Conservation (phyloP, 805 yeast genomes). For the Blastobotrys americana region DNA sequence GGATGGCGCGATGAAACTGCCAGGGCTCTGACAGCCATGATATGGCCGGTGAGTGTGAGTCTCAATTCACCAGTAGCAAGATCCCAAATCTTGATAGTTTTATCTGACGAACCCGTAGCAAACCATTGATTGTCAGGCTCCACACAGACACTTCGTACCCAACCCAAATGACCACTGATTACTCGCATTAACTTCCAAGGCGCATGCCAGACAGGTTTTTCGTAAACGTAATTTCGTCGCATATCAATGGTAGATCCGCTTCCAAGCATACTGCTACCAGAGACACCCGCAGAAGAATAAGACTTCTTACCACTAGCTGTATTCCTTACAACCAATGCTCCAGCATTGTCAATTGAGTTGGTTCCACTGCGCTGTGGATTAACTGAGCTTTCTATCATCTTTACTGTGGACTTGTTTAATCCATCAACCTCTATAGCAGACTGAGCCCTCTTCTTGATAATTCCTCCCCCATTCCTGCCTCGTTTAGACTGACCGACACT, state of each 20-base stretch:
- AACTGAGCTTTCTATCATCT: background rate
- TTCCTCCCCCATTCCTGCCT: background rate
- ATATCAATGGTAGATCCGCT: background rate
- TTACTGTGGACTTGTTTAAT: background rate
- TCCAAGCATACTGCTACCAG: background rate
- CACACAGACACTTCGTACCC: slow-evolving; percentile 75
- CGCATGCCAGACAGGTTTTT: slow-evolving; percentile 40
- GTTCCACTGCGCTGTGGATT: background rate
- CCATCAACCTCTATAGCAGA: background rate
- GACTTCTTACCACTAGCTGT: background rate
- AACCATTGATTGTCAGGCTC: slow-evolving; percentile 90
- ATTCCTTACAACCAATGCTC: background rate
- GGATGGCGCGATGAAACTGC: slow-evolving; percentile 72
- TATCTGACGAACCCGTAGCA: slow-evolving; percentile 84
- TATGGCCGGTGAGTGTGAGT: slow-evolving; percentile 81
- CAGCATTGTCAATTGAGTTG: background rate
- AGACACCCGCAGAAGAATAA: background rate
- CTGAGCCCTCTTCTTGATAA: background rate
- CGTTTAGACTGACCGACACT: background rate
- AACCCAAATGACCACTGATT: slow-evolving; percentile 84
- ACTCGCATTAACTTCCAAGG: slow-evolving; percentile 71
- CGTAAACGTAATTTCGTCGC: slow-evolving; percentile 9
- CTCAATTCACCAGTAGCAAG: slow-evolving; percentile 61
- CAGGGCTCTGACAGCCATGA: slow-evolving; percentile 78
- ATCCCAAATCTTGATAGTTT: slow-evolving; percentile 89